Evolutionary conservation across 1,139 yeast species (phyloP).

Genomic region (Hemisphaericaspora xylofermentans): DNA sequence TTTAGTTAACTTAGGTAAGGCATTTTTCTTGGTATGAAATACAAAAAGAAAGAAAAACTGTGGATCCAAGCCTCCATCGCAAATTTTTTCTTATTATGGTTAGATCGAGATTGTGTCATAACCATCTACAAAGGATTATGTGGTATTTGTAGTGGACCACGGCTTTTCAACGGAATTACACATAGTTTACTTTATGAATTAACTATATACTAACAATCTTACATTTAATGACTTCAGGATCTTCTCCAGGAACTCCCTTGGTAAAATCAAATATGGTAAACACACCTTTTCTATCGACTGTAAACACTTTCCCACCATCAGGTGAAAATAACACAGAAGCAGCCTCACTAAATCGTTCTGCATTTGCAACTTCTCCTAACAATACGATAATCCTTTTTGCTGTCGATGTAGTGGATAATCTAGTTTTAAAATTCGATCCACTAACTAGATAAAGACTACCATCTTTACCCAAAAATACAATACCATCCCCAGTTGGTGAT

Average conservation of each 20-base stretch:
- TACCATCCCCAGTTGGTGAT: conserved; percentile 84
- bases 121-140: too few species aligned
- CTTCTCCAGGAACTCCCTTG: conserved; percentile 74
- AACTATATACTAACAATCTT: conserved; percentile 45
- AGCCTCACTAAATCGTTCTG: conserved; percentile 65
- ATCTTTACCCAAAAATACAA: conserved; percentile 74
- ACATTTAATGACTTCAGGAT: conserved; percentile 77
- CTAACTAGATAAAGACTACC: conserved; percentile 74
- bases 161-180: too few species aligned
- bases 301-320: conserved; percentile 77
- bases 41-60: too few species aligned
- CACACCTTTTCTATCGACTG: conserved; percentile 78
- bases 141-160: too few species aligned
- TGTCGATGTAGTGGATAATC: conserved; percentile 23
- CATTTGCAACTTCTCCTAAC: conserved; percentile 76
- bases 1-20: too few species aligned
- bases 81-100: too few species aligned
- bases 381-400: conserved; percentile 57
- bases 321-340: conserved; percentile 75
- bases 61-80: too few species aligned
- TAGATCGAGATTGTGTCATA: too few species aligned
- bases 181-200: too few species aligned
- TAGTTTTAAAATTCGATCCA: conserved; percentile 51
- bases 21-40: too few species aligned
- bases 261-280: conserved; percentile 83